These are phyloP conservation scores for Phaffomyces opuntiae DNA, from an alignment of 805 yeast genomes.

Conservation along the genomic window DNA sequence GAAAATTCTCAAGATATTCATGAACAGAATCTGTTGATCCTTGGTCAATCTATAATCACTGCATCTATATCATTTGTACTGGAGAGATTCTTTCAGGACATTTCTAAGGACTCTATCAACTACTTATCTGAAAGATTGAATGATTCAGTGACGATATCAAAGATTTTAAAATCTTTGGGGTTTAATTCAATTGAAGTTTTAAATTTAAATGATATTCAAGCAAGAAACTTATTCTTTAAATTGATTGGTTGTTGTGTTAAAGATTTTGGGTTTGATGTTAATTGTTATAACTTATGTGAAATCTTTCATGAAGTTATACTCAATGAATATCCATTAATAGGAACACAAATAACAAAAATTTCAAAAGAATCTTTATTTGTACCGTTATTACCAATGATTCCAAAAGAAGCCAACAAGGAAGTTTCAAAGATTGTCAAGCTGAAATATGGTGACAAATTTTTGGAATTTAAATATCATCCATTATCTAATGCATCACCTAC, in stretches of 20 bases:
- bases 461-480: conserved; percentile 61
- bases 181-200: conserved; percentile 18
- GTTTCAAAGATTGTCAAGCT: conserved; percentile 35
- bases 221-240: conserved; percentile 48
- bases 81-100: conserved; percentile 52
- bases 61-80: conserved; percentile 54
- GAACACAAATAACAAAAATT: conserved; percentile 29
- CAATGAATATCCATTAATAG: conserved; percentile 58
- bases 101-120: conserved; percentile 47
- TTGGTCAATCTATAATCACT: conserved; percentile 52
- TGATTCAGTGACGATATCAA: conserved; percentile 29
- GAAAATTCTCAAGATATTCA: conserved; percentile 21
- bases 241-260: conserved; percentile 64
- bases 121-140: conserved; percentile 41
- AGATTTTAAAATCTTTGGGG: conserved; percentile 31
- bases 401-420: conserved; percentile 29
- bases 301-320: conserved; percentile 54
- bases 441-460: conserved; percentile 43
- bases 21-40: conserved; percentile 40
- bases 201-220: conserved; percentile 40
- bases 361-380: conserved; percentile 19
- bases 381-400: conserved; percentile 26
- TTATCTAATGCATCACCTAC: conserved; percentile 76
- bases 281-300: conserved; percentile 61
- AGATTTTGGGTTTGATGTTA: conserved; percentile 74